Evolutionary conservation across 257 asterid genomes (phyloP), one percentile per base, ranked within the genome.

Genomic region (Nicotiana paniculata): DNA sequence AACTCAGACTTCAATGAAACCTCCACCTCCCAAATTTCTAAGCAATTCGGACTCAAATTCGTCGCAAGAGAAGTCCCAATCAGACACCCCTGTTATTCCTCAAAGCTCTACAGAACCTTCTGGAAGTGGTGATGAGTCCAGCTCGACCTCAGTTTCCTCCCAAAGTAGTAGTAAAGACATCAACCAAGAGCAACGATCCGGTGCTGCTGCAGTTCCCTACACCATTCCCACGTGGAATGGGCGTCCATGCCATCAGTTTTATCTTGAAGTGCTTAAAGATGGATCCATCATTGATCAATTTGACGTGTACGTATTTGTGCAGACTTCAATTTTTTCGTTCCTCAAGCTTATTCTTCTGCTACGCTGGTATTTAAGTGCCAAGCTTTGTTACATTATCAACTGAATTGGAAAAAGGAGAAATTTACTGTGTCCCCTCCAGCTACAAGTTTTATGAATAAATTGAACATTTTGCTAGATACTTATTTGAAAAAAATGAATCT

Each of bases 151-250:
- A 16, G 21, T 74, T 15, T 68, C 79, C 54, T 18, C 79, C 16
- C 43, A 37, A 28, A 17, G 33, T 43, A 43, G 33, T 43, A 43
- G 51, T 43, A 63, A 48, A 32, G 81, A 46, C 62, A 70, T 66
- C 35, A 74, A 81, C 86, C 81, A 87, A 62, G 79, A 75, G 53
- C 89, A 75, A 66, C 80, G 74, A 77, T 82, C 78, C 54, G 83
- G 79, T 81, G 78, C 87, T 77, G 70, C 74, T 55, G 85, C 87
- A 39, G 97, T 87, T 79, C 97, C 98, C 51, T 95, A 95, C 85
- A 86, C 92, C 12, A 88, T 92, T 79, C 99, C 99, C 0, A 81
- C 86, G 43, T 96, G 99, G 99, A 91, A 93, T 78, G 97, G 87
- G 0, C 77, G 94, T 3, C 99, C 99, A 1, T 86, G 88, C 83